Percentiles rank a stretch among this genome's conserved stretches.
Conservation (phyloP, 2,329 filamentous ascomycete genomes). For the Stagonosporopsis tanaceti region DNA sequence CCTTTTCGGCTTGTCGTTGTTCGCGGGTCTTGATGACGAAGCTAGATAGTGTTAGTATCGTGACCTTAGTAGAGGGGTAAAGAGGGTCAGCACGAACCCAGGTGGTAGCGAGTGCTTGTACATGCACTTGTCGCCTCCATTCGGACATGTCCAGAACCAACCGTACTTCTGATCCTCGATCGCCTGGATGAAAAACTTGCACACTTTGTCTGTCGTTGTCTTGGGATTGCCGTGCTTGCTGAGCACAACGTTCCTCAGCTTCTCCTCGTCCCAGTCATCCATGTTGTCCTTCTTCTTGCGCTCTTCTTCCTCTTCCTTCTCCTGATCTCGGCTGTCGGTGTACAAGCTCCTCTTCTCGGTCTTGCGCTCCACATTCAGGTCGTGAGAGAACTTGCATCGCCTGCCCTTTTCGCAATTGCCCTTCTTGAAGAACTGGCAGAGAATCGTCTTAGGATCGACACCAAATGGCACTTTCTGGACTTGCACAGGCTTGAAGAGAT, state of each 20-base stretch:
- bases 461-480: conserved; percentile 98
- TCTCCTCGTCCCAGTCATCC: conserved; percentile 97
- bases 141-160: conserved; percentile 99
- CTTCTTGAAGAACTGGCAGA: conserved; percentile 97
- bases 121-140: conserved; percentile 97
- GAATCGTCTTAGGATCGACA: conserved; percentile 95
- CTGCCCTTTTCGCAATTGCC: conserved; percentile 91
- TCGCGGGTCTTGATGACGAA: conserved; percentile 98
- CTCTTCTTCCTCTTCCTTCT: conserved; percentile 74
- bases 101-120: conserved; percentile 95
- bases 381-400: conserved; percentile 98
- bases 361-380: conserved; percentile 87
- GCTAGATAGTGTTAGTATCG: conserved; percentile 56
- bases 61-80: not conserved
- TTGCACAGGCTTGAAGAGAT: conserved; percentile 90
- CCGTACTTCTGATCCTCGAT: conserved; percentile 99
- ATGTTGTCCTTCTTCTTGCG: conserved; percentile 91
- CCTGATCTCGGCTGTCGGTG: conserved; percentile 78
- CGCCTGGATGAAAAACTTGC: conserved; percentile 97
- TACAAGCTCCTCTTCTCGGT: conserved; percentile 92
- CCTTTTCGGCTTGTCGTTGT: conserved; percentile 93
- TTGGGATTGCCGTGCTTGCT: conserved; percentile 98
- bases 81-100: conserved; percentile 70
- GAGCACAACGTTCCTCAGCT: conserved; percentile 86
- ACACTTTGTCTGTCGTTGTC: conserved; percentile 96